Base-by-base conservation (phyloP, 2,329 filamentous ascomycete species). In the Rasamsonia emersonii region DNA sequence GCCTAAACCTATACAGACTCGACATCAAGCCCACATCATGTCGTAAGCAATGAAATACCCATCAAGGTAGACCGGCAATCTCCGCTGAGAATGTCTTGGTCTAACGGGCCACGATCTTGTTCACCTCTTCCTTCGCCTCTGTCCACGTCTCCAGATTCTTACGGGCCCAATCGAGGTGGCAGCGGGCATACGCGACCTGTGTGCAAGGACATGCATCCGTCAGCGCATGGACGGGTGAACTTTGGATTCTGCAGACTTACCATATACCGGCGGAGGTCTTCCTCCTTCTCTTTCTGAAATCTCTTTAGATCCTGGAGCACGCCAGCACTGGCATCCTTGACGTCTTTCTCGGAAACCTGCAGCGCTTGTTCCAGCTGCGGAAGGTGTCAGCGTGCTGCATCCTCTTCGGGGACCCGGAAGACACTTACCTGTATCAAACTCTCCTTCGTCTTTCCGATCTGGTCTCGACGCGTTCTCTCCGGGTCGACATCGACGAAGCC, bases 401-500 rank as follows among this genome's bases (percentile, higher is more conserved):
- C 10, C 26, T 24, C n/a, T 14, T 11, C 24, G 35, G 25, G 23
- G 13, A 27, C 13, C 20, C 24, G 28, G 17, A 17, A 24, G 31
- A 17, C 10, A 18, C 54, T 40, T 54, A 71, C 70, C 56, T 77
- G 69, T 9, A 66, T 73, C 40, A 98, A 77, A 36, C 79, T 84
- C 61, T 98, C 91, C 43, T 81, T 79, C 1, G 91, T 98, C 70
- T 95, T 96, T 23, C 89, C 88, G 46, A 98, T 95, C 42, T 86
- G 82, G 56, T 98, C 91, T 33, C 91, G 75, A 32, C 91, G 73
- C 25, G 88, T 94, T 41, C 88, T 73, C 62, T 98, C 91, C 0
- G 91, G 91, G 53, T 98, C 91, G 24, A 93, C 85, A 54, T 98
- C 91, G 1, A 91, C 89, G 49, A 96, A 89, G 3, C 91, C 91